Evolutionary conservation across 192 early-diverging fungal genomes (phyloP), one percentile per base, ranked within the genome.

Genomic region (Coemansia sp.): DNA sequence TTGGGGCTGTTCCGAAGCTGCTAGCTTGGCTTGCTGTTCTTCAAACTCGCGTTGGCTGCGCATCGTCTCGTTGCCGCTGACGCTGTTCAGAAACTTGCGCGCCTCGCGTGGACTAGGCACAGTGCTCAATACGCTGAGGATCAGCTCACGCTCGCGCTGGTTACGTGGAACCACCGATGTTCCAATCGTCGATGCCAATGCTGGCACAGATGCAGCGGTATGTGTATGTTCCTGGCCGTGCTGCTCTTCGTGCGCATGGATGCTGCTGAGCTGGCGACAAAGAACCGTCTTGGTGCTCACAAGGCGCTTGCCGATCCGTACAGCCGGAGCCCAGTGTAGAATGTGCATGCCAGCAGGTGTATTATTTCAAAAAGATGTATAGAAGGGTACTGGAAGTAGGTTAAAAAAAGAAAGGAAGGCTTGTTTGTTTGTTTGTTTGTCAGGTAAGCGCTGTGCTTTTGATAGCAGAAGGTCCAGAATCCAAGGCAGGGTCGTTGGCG

Each of bases 71-170:
- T 53, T 73, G 18, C 70, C 77, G 32, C 69, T 73, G 48, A 84
- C 74, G 51, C 72, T 77, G 64, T 74, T 76, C 14, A 85, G 55
- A 22, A 85, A 85, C 65, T 76, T 76, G 69, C 78, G 83, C 8
- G 83, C 78, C 64, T 85, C 83, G 34, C 78, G 78, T 0, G 71
- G 83, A 52, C 83, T 85, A 2, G 83, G 83, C 8, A 80, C 74
- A 2, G 78, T 73, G 72, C 78, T 80, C 0, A 85, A 66, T 17
- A 85, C 83, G 57, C 58, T 80, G 45, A 85, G 69, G 35, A 85
- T 85, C 56, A 85, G 72, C 35, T 85, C 83, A 8, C 83, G 76
- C 60, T 76, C 68, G 55, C 78, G 74, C 9, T 62, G 64, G 58
- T 61, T 28, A 3, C 59, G 61, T 17, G 17, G 15, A 6, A 36